Percentiles rank a stretch among this genome's conserved stretches.
phyloP scores from a whole-genome alignment of 192 early-diverging fungal species.

The Entophlyctis helioformis region DNA sequence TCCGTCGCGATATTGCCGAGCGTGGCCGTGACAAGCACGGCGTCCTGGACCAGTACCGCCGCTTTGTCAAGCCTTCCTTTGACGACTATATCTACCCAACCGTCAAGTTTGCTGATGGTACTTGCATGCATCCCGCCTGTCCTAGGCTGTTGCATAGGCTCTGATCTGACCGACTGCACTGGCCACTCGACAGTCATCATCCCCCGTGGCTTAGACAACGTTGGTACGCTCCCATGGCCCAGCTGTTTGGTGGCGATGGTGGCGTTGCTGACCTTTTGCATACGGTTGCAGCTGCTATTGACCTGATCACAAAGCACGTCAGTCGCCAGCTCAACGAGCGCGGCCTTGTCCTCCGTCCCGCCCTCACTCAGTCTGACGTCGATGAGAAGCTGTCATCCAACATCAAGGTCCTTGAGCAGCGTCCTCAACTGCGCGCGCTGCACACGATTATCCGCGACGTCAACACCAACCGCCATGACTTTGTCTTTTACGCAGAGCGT shows the following conservation, averaged over 20 bases:
- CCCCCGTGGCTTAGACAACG: conserved; percentile 82
- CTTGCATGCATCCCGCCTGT: neutral
- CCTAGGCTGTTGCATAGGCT: neutral
- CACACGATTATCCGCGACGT: conserved; percentile 74
- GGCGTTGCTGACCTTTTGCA: no score
- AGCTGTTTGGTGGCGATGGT: no score
- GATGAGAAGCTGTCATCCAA: conserved; percentile 12
- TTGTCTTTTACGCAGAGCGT: conserved; percentile 86
- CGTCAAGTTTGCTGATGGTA: conserved; percentile 82
- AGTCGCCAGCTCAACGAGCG: conserved; percentile 69
- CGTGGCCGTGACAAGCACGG: conserved; percentile 79
- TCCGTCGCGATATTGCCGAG: conserved; percentile 83
- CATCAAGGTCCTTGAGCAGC: conserved; percentile 31
- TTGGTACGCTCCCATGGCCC: conserved; percentile 8
- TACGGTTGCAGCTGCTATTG: conserved; percentile 58
- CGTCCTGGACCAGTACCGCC: conserved; percentile 77
- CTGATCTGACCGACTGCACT: neutral
- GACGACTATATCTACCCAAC: conserved; percentile 88
- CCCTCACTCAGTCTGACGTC: conserved; percentile 6
- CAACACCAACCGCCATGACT: conserved; percentile 62
- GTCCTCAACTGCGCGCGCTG: conserved; percentile 34
- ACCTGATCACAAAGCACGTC: conserved; percentile 83
- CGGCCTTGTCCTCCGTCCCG: conserved; percentile 20
- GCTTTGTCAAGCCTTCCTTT: conserved; percentile 90
- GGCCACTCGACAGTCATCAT: conserved; percentile 71